Percentiles rank a stretch among this genome's conserved stretches.
phyloP scores from a whole-genome alignment of 1,139 yeast genomes.

The Geotrichum europaeum region DNA sequence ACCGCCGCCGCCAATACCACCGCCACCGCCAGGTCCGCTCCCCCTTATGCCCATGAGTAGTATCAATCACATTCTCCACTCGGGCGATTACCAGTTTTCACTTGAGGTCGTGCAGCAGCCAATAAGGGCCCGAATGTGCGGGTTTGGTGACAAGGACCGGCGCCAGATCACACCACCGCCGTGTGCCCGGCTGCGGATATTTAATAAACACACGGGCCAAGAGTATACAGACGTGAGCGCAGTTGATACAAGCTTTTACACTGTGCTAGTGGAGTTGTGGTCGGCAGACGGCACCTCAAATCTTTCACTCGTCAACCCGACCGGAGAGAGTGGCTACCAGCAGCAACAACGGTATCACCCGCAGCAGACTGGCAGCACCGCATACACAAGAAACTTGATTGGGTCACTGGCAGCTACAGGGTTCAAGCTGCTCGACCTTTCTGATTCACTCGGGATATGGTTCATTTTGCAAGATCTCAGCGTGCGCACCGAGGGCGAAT shows the following conservation, averaged over 20 bases:
- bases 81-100: conserved; percentile 18
- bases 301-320: conserved; percentile 28
- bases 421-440: conserved; percentile 37
- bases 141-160: conserved; percentile 43
- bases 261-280: conserved; percentile 39
- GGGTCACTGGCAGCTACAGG: conserved; percentile 41
- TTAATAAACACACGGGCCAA: conserved; percentile 29
- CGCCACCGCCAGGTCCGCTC: background rate
- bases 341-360: conserved; percentile 5
- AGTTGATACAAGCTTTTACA: conserved; percentile 33
- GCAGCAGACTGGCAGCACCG: background rate
- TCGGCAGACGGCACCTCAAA: conserved; percentile 35
- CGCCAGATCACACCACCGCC: conserved; percentile 44
- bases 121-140: conserved; percentile 44
- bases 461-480: conserved; percentile 40
- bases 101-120: conserved; percentile 41
- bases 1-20: background rate
- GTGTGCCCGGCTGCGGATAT: conserved; percentile 35
- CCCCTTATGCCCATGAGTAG: background rate
- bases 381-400: conserved; percentile 38
- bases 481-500: conserved; percentile 42
- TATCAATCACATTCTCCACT: conserved; percentile 5
- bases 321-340: conserved; percentile 19
- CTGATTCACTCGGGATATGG: conserved; percentile 39
- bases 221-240: conserved; percentile 25